Conservation (phyloP, 495 filamentous ascomycete genomes). For the Annulohypoxylon moriforme region DNA sequence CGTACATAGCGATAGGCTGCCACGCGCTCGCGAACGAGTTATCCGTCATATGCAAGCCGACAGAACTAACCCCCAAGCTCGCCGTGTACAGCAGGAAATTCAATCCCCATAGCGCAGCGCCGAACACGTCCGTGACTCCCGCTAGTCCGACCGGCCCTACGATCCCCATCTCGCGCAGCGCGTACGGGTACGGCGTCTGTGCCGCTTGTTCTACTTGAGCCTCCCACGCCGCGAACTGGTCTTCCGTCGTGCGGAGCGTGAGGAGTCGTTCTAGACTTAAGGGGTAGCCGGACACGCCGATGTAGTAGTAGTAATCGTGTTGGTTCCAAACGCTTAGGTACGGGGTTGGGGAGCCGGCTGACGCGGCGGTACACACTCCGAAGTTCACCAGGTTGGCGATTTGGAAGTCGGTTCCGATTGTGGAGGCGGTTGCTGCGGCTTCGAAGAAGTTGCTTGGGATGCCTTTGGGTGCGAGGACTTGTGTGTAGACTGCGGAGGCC, state of each 20-base stretch:
- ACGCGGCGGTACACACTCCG: slow-evolving; percentile 28
- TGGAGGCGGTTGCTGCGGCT: slow-evolving; percentile 50
- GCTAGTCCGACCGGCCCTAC: slow-evolving; percentile 47
- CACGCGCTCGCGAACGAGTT: slow-evolving; percentile 52
- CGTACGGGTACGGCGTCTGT: slow-evolving; percentile 45
- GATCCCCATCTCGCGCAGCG: slow-evolving; percentile 49
- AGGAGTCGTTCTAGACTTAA: slow-evolving; percentile 48
- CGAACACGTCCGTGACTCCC: slow-evolving; percentile 42
- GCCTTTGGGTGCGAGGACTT: slow-evolving; percentile 48
- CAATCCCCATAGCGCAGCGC: slow-evolving; percentile 43
- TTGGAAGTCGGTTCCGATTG: slow-evolving; percentile 52
- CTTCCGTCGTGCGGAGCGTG: slow-evolving; percentile 46
- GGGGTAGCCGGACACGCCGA: slow-evolving; percentile 43
- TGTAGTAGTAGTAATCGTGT: slow-evolving; percentile 58
- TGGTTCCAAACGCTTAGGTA: slow-evolving; percentile 53
- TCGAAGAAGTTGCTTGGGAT: slow-evolving; percentile 53
- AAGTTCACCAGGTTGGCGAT: slow-evolving; percentile 45
- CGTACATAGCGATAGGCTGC: slow-evolving; percentile 47
- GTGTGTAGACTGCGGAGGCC: slow-evolving; percentile 46
- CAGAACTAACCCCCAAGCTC: slow-evolving; percentile 47
- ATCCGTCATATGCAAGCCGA: slow-evolving; percentile 56
- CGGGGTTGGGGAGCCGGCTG: slow-evolving; percentile 32
- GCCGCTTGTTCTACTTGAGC: slow-evolving; percentile 45
- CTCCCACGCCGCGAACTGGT: slow-evolving; percentile 51
- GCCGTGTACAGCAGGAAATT: slow-evolving; percentile 49